phyloP scores from a whole-genome alignment of 768 basidiomycete genomes.

The Kwoniella dendrophila region DNA sequence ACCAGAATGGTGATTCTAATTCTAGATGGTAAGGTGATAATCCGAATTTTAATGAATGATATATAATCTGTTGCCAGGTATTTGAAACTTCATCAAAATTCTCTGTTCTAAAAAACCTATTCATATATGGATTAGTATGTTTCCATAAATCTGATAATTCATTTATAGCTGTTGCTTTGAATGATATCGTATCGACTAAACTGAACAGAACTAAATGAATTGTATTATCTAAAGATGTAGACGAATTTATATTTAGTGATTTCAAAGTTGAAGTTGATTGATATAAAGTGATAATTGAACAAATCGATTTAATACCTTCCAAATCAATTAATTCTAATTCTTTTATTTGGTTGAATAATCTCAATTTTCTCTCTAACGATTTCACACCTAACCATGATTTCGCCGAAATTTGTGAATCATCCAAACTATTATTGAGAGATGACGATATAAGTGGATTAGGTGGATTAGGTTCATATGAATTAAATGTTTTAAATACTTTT shows the following conservation, averaged over 20 bases:
- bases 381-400: background rate
- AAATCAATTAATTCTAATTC: background rate
- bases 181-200: background rate
- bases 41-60: background rate
- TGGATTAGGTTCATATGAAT: background rate
- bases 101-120: background rate
- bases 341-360: background rate
- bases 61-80: background rate
- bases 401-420: too few relatives aligned
- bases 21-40: background rate
- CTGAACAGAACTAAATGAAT: too few relatives aligned
- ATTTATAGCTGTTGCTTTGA: background rate
- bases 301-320: background rate
- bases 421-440: background rate
- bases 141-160: background rate
- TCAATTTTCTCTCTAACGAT: background rate
- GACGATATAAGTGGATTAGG: background rate
- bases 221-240: too few relatives aligned
- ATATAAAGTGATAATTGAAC: background rate
- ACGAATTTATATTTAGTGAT: too few relatives aligned
- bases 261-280: background rate
- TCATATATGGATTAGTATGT: background rate
- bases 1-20: background rate
- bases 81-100: background rate
- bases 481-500: background rate